These are phyloP conservation scores for Lipomyces sp. DNA, from an alignment of 805 yeast genomes.

Conservation along the genomic window DNA sequence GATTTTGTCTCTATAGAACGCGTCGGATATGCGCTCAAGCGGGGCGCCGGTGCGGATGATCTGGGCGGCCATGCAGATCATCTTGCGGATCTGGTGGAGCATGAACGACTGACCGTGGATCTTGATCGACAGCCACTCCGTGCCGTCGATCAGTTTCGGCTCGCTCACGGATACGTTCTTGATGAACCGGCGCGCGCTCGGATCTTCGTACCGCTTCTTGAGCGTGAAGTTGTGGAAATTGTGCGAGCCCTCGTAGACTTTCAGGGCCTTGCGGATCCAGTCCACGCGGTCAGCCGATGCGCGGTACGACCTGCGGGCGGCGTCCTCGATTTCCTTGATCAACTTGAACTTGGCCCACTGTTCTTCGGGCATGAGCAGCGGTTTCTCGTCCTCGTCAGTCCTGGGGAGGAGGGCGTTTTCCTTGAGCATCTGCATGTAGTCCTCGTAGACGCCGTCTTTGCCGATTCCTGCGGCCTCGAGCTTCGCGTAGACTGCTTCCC, in stretches of 20 bases:
- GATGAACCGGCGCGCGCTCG: conserved; percentile 82
- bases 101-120: conserved; percentile 98
- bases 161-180: conserved; percentile 73
- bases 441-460: conserved; percentile 32
- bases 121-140: conserved; percentile 94
- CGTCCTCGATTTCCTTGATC: conserved; percentile 62
- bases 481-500: conserved; percentile 13
- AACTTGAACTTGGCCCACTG: conserved; percentile 39
- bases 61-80: conserved; percentile 93
- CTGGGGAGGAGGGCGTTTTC: neutral
- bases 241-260: conserved; percentile 77
- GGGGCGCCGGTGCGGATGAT: conserved; percentile 87
- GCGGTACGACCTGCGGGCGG: conserved; percentile 64
- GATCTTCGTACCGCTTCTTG: conserved; percentile 78
- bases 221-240: conserved; percentile 87
- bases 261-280: conserved; percentile 63
- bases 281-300: conserved; percentile 60
- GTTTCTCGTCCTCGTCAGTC: neutral
- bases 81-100: conserved; percentile 96
- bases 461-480: conserved; percentile 13
- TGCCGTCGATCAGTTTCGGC: conserved; percentile 86
- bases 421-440: conserved; percentile 4
- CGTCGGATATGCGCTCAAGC: conserved; percentile 64
- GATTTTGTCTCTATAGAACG: conserved; percentile 69
- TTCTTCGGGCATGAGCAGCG: conserved; percentile 14